Conservation (phyloP, 768 basidiomycete genomes). For the Pleurotus sapidus region DNA sequence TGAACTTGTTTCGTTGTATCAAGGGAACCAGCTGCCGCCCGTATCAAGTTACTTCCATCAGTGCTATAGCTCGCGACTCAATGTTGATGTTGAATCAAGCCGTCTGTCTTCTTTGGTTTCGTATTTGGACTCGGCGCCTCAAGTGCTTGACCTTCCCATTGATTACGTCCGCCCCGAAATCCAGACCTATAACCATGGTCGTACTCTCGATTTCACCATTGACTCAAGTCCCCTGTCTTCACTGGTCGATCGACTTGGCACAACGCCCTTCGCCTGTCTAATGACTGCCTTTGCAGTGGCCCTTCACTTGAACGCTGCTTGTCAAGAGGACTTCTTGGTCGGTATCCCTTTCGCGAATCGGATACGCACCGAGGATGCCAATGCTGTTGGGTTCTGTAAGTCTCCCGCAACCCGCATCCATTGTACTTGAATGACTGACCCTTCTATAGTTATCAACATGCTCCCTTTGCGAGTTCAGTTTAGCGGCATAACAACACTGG, state of each 20-base stretch:
- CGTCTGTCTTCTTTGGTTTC: neutral
- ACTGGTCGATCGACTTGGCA: neutral
- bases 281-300: slow-evolving; percentile 7
- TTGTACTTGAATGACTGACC: too few species aligned
- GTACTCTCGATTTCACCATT: neutral
- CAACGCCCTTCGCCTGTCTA: neutral
- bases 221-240: neutral
- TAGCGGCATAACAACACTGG: neutral
- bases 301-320: slow-evolving; percentile 6
- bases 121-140: slow-evolving; percentile 5
- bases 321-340: slow-evolving; percentile 6
- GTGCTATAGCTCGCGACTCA: neutral
- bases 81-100: neutral
- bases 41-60: neutral
- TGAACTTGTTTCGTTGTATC: neutral
- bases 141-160: slow-evolving; percentile 9
- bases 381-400: neutral
- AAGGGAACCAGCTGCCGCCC: neutral
- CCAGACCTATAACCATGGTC: neutral
- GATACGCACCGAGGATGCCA: neutral
- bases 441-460: neutral
- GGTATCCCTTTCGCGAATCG: slow-evolving; percentile 7
- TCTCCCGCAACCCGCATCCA: too few species aligned
- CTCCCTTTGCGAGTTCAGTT: neutral
- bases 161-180: slow-evolving; percentile 5